Conservation (phyloP, 192 early-diverging fungal genomes). For the Backusella westeae region DNA sequence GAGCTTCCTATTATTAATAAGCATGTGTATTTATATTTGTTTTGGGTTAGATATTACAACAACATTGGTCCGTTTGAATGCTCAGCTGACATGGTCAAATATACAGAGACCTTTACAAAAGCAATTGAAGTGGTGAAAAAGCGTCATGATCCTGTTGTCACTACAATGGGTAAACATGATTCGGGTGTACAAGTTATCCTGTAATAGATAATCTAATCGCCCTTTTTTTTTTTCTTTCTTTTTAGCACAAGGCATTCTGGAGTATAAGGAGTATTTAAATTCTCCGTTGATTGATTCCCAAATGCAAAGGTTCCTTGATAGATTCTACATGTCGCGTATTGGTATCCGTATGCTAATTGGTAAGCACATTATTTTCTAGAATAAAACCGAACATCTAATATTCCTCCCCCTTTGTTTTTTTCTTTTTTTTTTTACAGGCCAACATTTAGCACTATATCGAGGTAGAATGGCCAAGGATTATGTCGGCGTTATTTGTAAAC, state of each 20-base stretch:
- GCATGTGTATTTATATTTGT: not conserved
- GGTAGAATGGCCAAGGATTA: conserved; percentile 76
- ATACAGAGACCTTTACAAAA: conserved; percentile 83
- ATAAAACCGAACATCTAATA: not conserved
- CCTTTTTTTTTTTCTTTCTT: not conserved
- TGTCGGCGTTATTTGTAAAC: conserved; percentile 94
- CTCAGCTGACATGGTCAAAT: conserved; percentile 68
- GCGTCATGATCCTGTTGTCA: conserved; percentile 90
- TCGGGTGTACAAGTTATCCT: not conserved
- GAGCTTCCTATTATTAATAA: not conserved
- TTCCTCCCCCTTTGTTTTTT: not conserved
- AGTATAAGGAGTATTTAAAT: conserved; percentile 73
- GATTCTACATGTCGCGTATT: conserved; percentile 96
- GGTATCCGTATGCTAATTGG: conserved; percentile 98
- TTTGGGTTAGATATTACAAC: conserved; percentile 52
- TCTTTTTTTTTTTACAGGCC: conserved; percentile 13
- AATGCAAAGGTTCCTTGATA: conserved; percentile 89
- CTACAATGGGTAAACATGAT: conserved; percentile 51
- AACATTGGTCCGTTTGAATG: conserved; percentile 53
- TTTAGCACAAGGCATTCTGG: conserved; percentile 85
- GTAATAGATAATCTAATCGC: not conserved
- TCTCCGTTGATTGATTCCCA: conserved; percentile 59
- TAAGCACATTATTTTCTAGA: conserved; percentile 27
- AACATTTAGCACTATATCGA: too few species aligned
- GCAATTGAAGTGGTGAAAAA: conserved; percentile 90